A percentile compares a stretch with the other conserved stretches of the same genome.
Evolutionary conservation across 2,329 filamentous ascomycete genomes (phyloP).

Genomic region (Chalaropsis ovoidea): DNA sequence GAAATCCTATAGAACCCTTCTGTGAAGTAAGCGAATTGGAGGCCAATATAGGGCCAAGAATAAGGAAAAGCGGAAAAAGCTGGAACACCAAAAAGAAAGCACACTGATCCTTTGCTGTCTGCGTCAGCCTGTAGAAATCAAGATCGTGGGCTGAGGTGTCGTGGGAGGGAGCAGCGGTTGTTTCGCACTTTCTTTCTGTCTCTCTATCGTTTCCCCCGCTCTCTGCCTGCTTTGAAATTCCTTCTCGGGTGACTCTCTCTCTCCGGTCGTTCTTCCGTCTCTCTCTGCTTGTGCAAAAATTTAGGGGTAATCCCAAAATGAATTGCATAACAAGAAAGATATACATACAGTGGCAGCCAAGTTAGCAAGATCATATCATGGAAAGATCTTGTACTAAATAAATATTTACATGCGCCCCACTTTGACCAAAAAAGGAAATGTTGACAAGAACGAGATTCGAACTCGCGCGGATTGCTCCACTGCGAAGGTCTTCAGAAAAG

Average conservation of each 20-base stretch:
- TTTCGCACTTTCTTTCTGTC: background rate
- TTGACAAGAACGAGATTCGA: constrained; percentile 31
- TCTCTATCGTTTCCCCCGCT: background rate
- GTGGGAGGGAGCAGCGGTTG: background rate
- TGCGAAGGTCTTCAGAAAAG: constrained; percentile 16
- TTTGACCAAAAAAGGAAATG: constrained; percentile 26
- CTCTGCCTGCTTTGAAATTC: background rate
- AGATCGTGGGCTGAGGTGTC: background rate
- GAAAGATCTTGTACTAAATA: background rate
- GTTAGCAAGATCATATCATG: no score
- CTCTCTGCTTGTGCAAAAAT: background rate
- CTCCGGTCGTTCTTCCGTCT: background rate
- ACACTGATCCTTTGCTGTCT: background rate
- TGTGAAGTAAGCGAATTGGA: constrained; percentile 3
- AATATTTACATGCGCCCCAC: background rate
- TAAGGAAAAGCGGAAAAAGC: constrained; percentile 10
- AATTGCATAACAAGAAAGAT: no score
- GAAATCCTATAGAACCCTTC: constrained; percentile 3
- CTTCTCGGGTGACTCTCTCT: background rate
- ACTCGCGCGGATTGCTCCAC: constrained; percentile 26
- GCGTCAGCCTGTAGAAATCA: background rate
- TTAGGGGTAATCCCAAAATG: no score
- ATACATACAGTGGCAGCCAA: background rate
- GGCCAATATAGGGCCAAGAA: background rate
- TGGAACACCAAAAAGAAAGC: constrained; percentile 8